phyloP scores from a whole-genome alignment of 2,329 filamentous ascomycete species.

The Fusarium robinianum region DNA sequence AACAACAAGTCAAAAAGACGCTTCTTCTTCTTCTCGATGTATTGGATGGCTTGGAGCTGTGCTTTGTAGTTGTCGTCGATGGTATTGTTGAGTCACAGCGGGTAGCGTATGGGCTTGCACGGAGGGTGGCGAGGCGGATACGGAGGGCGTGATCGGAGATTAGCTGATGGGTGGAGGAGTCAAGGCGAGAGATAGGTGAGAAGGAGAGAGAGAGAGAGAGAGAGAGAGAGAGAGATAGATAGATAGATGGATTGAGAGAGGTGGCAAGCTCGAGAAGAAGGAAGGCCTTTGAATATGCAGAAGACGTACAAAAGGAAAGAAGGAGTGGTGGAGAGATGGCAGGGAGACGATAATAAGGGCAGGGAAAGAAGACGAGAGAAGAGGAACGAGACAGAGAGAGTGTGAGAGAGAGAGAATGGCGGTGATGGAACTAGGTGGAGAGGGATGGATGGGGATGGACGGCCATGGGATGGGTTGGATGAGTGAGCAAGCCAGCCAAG shows the following conservation, averaged over 20 bases:
- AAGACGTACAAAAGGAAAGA: constrained; percentile 41
- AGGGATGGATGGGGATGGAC: constrained; percentile 43
- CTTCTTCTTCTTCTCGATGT: constrained; percentile 45
- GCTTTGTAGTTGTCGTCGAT: constrained; percentile 23
- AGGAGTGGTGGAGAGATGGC: constrained; percentile 40
- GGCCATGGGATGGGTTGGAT: constrained; percentile 35
- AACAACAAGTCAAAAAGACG: constrained; percentile 32
- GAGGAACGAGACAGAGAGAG: constrained; percentile 40
- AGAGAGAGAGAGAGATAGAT: constrained; percentile 23
- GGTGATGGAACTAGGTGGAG: constrained; percentile 44
- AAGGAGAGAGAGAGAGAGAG: too few species aligned
- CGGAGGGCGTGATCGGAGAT: constrained; percentile 25
- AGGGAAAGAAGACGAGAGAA: constrained; percentile 41
- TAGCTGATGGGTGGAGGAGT: constrained; percentile 1
- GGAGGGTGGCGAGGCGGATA: constrained; percentile 35
- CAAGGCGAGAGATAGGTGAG: constrained; percentile 13
- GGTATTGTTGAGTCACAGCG: constrained; percentile 30
- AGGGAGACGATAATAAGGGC: constrained; percentile 41
- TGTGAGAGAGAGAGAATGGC: constrained; percentile 39
- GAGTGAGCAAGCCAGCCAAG: constrained; percentile 36
- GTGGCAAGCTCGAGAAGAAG: constrained; percentile 44
- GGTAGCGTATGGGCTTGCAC: constrained; percentile 30
- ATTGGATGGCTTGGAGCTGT: constrained; percentile 25
- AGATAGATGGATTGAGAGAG: constrained; percentile 27
- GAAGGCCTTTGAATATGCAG: constrained; percentile 42